These are phyloP conservation scores for Pseudopithomyces maydicus DNA, from an alignment of 2,329 filamentous ascomycete genomes.

Conservation along the genomic window DNA sequence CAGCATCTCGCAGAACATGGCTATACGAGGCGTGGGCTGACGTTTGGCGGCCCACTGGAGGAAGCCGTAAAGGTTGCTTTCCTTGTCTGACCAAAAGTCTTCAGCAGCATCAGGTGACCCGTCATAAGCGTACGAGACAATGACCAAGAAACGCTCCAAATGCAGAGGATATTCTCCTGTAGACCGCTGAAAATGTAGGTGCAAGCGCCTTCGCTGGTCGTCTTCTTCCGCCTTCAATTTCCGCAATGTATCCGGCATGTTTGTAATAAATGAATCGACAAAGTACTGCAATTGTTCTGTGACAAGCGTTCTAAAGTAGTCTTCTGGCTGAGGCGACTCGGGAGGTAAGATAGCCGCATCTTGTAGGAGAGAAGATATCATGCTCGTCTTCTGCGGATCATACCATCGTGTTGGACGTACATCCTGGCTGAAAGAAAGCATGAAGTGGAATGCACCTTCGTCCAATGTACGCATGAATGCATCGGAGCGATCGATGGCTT, in stretches of 20 bases:
- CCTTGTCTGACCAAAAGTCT: slow-evolving; percentile 89
- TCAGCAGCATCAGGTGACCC: slow-evolving; percentile 81
- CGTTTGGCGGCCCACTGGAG: slow-evolving; percentile 95
- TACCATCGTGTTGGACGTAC: slow-evolving; percentile 83
- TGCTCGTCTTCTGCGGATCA: slow-evolving; percentile 80
- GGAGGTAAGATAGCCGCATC: slow-evolving; percentile 73
- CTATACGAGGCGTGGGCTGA: slow-evolving; percentile 93
- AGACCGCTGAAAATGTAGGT: slow-evolving; percentile 49
- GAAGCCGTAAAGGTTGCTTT: slow-evolving; percentile 92
- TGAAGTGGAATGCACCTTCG: slow-evolving; percentile 90
- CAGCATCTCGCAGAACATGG: slow-evolving; percentile 95
- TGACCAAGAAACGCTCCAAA: slow-evolving; percentile 86
- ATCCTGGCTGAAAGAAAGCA: slow-evolving; percentile 83
- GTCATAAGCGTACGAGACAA: slow-evolving; percentile 92
- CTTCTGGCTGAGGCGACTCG: slow-evolving; percentile 71
- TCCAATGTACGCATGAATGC: slow-evolving; percentile 78
- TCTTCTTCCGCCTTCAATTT: slow-evolving; percentile 88
- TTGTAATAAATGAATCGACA: slow-evolving; percentile 89
- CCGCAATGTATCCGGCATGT: slow-evolving; percentile 89
- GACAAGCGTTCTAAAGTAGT: slow-evolving; percentile 72
- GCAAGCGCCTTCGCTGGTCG: slow-evolving; percentile 68
- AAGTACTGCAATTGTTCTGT: slow-evolving; percentile 86
- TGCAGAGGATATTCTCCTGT: slow-evolving; percentile 62
- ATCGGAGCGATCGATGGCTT: slow-evolving; percentile 72
- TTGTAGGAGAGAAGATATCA: slow-evolving; percentile 81